A percentile compares a stretch with the other conserved stretches of the same genome.
phyloP scores from a whole-genome alignment of 129 eudicot genomes.

The Lactuca saligna region DNA sequence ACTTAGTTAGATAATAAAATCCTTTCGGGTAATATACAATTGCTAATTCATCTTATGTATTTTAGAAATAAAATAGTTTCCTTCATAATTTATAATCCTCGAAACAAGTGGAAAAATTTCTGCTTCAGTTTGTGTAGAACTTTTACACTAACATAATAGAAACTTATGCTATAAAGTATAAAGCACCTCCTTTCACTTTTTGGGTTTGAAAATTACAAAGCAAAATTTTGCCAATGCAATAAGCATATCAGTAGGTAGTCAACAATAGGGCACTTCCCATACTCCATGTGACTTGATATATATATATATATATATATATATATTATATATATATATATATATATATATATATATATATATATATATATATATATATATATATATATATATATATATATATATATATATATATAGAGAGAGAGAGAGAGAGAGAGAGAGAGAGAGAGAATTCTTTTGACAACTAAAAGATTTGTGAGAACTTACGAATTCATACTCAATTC shows the following conservation, averaged over 20 bases:
- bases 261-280: slow-evolving; percentile 19
- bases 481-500: too few relatives aligned
- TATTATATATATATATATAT: not conserved
- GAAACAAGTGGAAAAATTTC: slow-evolving; percentile 23
- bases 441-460: too few relatives aligned
- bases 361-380: too few relatives aligned
- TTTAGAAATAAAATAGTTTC: not conserved
- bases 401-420: too few relatives aligned
- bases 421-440: too few relatives aligned
- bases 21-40: slow-evolving; percentile 11
- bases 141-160: slow-evolving; percentile 18
- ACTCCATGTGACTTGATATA: too few relatives aligned
- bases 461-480: too few relatives aligned
- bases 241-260: slow-evolving; percentile 16
- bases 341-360: too few relatives aligned
- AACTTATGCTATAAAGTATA: slow-evolving; percentile 31
- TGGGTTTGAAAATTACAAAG: slow-evolving; percentile 2
- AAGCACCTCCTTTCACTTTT: not conserved
- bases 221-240: slow-evolving; percentile 10
- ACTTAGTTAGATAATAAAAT: slow-evolving; percentile 25
- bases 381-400: too few relatives aligned
- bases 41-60: not conserved
- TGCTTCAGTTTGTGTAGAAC: slow-evolving; percentile 13
- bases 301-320: too few relatives aligned
- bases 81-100: slow-evolving; percentile 11